Conservation (phyloP, 169 alveolate genomes). For the Cryptosporidium ryanae region DNA sequence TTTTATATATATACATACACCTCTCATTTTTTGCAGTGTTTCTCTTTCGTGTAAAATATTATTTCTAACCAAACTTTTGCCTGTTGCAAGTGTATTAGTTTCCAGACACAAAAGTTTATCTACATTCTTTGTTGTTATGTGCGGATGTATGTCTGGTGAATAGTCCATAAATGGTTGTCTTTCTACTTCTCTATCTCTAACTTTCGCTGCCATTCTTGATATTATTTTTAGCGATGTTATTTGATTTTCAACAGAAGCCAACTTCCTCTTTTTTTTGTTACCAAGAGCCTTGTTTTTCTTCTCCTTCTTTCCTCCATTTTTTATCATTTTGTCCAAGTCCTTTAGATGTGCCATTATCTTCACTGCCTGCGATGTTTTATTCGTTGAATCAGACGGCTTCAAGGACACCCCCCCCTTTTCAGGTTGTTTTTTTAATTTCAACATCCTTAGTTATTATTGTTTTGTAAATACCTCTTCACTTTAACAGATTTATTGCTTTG, state of each 20-base stretch:
- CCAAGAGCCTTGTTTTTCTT: not conserved
- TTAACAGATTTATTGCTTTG: not conserved
- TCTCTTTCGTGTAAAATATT: conserved; percentile 51
- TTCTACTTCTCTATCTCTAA: conserved; percentile 19
- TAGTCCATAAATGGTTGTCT: conserved; percentile 74
- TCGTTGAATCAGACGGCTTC: conserved; percentile 17
- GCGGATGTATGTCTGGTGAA: conserved; percentile 67
- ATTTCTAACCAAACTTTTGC: conserved; percentile 33
- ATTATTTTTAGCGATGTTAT: conserved; percentile 62
- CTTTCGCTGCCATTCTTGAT: conserved; percentile 64
- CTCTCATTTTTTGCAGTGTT: conserved; percentile 65
- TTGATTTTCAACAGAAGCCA: conserved; percentile 30
- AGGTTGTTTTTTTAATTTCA: conserved; percentile 5
- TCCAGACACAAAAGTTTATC: conserved; percentile 34
- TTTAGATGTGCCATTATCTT: conserved; percentile 48
- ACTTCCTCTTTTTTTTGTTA: not conserved
- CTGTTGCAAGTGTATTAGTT: conserved; percentile 50
- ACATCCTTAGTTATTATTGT: not conserved
- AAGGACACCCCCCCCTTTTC: not conserved
- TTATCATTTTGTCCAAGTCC: conserved; percentile 31
- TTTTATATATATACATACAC: conserved; percentile 55
- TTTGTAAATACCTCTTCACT: not conserved
- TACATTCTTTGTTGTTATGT: conserved; percentile 49
- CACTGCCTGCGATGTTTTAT: conserved; percentile 29
- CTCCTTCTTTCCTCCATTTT: conserved; percentile 10